Percentiles rank a stretch among this genome's conserved stretches.
Conservation (phyloP, 2,329 filamentous ascomycete genomes). For the Alternaria consortialis region DNA sequence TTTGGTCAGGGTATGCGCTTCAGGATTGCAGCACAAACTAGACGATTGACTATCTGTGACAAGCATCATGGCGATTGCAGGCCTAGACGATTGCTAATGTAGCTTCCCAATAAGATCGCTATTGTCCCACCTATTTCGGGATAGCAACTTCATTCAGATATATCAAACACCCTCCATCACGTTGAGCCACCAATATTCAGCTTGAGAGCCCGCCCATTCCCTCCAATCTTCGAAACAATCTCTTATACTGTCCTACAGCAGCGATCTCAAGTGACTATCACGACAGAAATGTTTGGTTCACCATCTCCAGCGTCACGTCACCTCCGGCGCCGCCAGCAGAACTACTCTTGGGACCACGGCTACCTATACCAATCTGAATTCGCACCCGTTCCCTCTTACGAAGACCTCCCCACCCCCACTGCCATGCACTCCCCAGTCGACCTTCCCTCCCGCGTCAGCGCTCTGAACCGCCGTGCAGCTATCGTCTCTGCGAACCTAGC, state of each 20-base stretch:
- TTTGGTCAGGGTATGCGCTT: background rate
- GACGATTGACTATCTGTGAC: background rate
- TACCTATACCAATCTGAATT: background rate
- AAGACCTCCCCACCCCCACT: background rate
- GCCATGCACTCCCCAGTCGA: background rate
- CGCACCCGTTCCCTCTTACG: background rate
- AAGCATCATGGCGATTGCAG: background rate
- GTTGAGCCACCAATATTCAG: background rate
- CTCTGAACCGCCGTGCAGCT: slow-evolving; percentile 9
- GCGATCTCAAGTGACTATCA: background rate
- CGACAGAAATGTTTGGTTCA: background rate
- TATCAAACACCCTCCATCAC: background rate
- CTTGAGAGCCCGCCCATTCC: background rate
- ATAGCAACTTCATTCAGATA: background rate
- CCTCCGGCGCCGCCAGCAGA: slow-evolving; percentile 7
- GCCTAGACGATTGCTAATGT: background rate
- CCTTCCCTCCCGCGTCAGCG: slow-evolving; percentile 9
- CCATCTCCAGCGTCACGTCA: background rate
- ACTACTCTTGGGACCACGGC: slow-evolving; percentile 10
- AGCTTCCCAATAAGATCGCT: background rate
- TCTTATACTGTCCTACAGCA: background rate
- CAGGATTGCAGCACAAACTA: background rate
- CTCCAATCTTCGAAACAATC: too few species aligned
- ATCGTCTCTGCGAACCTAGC: slow-evolving; percentile 8
- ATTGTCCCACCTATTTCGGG: background rate